These are phyloP conservation scores for Lepidium campestre DNA, from an alignment of 441 rosid species.

Conservation along the genomic window DNA sequence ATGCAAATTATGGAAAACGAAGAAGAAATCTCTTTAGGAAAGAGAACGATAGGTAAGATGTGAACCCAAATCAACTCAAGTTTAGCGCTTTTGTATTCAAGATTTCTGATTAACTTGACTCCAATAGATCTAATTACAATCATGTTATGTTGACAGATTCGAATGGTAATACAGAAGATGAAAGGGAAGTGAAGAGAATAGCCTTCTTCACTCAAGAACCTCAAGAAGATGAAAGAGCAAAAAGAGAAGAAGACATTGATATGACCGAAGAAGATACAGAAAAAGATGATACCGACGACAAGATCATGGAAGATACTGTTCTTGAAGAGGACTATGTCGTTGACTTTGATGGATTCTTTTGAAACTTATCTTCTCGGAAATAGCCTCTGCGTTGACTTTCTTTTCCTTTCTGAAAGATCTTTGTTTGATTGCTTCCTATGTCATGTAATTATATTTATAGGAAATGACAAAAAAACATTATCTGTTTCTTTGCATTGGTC, in stretches of 20 bases:
- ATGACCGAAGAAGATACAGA: constrained; percentile 6
- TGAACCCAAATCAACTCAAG: background rate
- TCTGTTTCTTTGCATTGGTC: background rate
- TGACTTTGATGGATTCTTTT: constrained; percentile 30
- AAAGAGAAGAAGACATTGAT: constrained; percentile 6
- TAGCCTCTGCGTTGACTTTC: constrained; percentile 13
- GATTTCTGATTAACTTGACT: background rate
- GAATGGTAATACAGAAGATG: constrained; percentile 1
- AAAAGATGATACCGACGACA: constrained; percentile 14
- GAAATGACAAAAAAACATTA: background rate
- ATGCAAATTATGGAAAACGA: background rate
- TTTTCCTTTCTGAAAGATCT: background rate
- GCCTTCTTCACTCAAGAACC: constrained; percentile 9
- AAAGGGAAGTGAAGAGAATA: constrained; percentile 19
- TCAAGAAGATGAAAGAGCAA: background rate
- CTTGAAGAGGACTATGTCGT: constrained; percentile 3
- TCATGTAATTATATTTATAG: background rate
- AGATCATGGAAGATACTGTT: constrained; percentile 11
- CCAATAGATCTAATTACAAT: background rate
- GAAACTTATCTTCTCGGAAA: background rate
- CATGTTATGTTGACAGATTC: constrained; percentile 10
- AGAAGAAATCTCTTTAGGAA: background rate
- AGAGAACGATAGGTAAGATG: constrained; percentile 23
- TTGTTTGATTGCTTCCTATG: constrained; percentile 7
- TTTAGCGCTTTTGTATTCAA: background rate